Percentiles rank a stretch among this genome's conserved stretches.
These are phyloP conservation scores for Laguncularia racemosa DNA, from an alignment of 345 rosid species.

Conservation along the genomic window DNA sequence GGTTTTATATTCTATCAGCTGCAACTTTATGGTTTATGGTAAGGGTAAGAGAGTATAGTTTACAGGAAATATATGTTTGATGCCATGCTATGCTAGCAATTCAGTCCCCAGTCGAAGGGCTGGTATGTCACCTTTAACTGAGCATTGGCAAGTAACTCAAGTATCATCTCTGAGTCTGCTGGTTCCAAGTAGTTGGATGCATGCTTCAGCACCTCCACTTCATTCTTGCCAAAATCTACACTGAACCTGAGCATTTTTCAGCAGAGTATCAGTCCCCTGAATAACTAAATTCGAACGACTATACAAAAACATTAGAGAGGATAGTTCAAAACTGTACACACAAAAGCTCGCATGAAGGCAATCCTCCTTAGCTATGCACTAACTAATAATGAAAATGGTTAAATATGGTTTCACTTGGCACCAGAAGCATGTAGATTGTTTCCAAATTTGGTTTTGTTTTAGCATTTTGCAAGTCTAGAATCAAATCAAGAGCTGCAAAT, in stretches of 20 bases:
- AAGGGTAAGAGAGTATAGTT: background rate
- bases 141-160: slow-evolving; percentile 51
- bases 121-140: slow-evolving; percentile 71
- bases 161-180: slow-evolving; percentile 42
- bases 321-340: too few relatives aligned
- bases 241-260: slow-evolving; percentile 41
- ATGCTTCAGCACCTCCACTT: slow-evolving; percentile 67
- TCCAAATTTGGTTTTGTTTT: too few relatives aligned
- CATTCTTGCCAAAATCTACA: slow-evolving; percentile 65
- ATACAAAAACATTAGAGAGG: background rate
- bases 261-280: background rate
- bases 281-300: background rate
- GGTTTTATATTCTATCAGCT: background rate
- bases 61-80: background rate
- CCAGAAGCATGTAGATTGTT: too few relatives aligned
- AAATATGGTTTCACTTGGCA: too few relatives aligned
- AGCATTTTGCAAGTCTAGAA: too few relatives aligned
- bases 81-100: slow-evolving; percentile 31
- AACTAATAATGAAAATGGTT: too few relatives aligned
- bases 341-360: too few relatives aligned
- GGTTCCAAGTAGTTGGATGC: slow-evolving; percentile 70
- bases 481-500: too few relatives aligned
- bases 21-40: background rate
- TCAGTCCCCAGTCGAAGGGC: slow-evolving; percentile 71
- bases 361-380: too few relatives aligned